Base-by-base conservation (phyloP, 31 red algal species). In the Endocladia muricata region DNA sequence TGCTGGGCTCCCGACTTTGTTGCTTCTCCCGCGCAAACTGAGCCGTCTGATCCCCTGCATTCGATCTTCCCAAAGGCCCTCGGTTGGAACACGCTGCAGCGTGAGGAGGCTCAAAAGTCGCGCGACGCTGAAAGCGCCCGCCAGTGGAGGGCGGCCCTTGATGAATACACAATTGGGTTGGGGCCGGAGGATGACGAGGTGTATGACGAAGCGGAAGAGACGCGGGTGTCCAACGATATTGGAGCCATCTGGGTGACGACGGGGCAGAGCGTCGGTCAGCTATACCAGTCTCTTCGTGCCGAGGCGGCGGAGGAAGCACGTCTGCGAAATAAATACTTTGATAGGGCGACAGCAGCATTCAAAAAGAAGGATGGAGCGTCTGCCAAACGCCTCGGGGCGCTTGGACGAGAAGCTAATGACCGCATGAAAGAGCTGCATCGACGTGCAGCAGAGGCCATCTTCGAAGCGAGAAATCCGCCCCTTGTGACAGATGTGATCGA, bases 241-340 rank as follows among this genome's bases (percentile, higher is more conserved):
- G 83, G 83, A 2, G 42, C 59, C 35, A 38, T 88, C 1, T 88
- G 83, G 83, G 83, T 88, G 4, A 73, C 83, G 9, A 88, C 83
- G 29, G 83, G 83, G 19, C 74, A 70, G 32, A 78, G 63, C 33
- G 74, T 88, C 1, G 74, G 73, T n/a, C 67, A 73, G 21, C 29
- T 88, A 13, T 88, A 88, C 63, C 56, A 88, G 54, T 31, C 55
- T 32, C n/a, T 78, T 26, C 61, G 88, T 17, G 88, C 79, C 31
- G 79, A 91, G 43, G 88, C 88, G 3, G 88, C 79, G 15, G 72
- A 83, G 30, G 64, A 76, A 55, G 88, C 88, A 15, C 42, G 69
- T 1, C 42, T 79, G 2, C 41, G 88, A 4, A 91, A 91, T 74
- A 76, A 79, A 21, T 84, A 81, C 26, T 91, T 91, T 55, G 78